phyloP scores from a whole-genome alignment of 2,329 filamentous ascomycete species.

The Colletotrichum orbiculare region DNA sequence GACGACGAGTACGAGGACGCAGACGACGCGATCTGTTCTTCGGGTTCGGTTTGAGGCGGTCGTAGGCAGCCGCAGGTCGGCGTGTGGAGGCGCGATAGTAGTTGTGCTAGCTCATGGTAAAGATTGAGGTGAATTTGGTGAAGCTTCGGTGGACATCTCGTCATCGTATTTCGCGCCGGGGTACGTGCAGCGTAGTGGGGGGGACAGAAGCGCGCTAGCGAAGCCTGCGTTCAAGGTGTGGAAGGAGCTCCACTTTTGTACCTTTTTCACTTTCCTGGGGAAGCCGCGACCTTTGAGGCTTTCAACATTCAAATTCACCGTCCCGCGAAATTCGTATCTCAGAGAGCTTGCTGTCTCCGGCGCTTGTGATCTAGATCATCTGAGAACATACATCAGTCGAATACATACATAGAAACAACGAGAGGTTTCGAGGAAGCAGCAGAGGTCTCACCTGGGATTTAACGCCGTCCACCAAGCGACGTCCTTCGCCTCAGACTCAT shows the following conservation, averaged over 20 bases:
- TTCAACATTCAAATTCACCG: not conserved
- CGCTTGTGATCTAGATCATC: not conserved
- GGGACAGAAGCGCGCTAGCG: slow-evolving; percentile 11
- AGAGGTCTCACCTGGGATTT: too few species aligned
- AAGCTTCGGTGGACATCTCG: slow-evolving; percentile 19
- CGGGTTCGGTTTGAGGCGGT: not conserved
- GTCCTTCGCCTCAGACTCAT: not conserved
- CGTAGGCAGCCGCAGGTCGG: slow-evolving; percentile 26
- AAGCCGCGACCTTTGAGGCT: not conserved
- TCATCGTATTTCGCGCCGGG: slow-evolving; percentile 17
- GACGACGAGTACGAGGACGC: not conserved
- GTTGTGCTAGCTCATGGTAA: slow-evolving; percentile 18
- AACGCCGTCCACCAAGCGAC: not conserved
- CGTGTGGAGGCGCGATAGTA: slow-evolving; percentile 6
- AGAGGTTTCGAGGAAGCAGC: not conserved
- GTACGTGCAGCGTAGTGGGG: slow-evolving; percentile 2
- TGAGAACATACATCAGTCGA: too few species aligned
- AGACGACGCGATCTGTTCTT: not conserved
- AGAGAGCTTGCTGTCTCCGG: not conserved
- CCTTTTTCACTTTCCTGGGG: slow-evolving; percentile 9
- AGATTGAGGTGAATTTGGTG: slow-evolving; percentile 7
- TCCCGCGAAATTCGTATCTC: not conserved
- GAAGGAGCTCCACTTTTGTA: slow-evolving; percentile 7
- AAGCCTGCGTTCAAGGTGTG: not conserved
- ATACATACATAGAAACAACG: not conserved